A percentile compares a stretch with the other conserved stretches of the same genome.
Conservation (phyloP, 331 rosid species). For the Rhamnella rubrinervis region DNA sequence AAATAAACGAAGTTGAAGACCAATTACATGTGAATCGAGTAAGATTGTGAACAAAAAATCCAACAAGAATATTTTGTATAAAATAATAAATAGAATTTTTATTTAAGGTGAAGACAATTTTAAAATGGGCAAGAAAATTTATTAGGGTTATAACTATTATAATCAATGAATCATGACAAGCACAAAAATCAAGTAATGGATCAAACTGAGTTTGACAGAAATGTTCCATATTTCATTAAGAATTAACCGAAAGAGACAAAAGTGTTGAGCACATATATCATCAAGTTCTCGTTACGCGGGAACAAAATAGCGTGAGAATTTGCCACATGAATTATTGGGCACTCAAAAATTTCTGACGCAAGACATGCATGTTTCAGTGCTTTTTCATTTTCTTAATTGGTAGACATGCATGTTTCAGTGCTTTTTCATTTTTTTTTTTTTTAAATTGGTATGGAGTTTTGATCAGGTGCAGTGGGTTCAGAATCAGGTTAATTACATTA, state of each 20-base stretch:
- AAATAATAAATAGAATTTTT: no score
- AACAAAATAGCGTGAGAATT: background rate
- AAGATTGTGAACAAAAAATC: no score
- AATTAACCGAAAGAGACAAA: background rate
- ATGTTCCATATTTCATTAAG: constrained; percentile 27
- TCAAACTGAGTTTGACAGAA: constrained; percentile 21
- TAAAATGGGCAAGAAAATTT: no score
- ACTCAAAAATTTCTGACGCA: constrained; percentile 5
- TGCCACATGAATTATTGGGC: constrained; percentile 3
- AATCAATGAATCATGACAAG: no score
- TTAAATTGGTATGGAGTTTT: background rate
- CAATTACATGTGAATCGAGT: no score
- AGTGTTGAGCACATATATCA: background rate
- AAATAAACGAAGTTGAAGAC: no score
- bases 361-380: constrained; percentile 13
- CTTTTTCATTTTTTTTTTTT: background rate
- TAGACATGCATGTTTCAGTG: constrained; percentile 9
- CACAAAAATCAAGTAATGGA: no score
- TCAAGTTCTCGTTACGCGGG: background rate
- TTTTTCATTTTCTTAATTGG: background rate
- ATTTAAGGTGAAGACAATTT: no score
- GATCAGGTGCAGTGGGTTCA: background rate
- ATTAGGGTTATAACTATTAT: no score
- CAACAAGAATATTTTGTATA: no score
- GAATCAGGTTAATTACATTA: background rate